Evolutionary conservation across 2,329 filamentous ascomycete genomes (phyloP).

Genomic region (Magnaporthiopsis incrustans): DNA sequence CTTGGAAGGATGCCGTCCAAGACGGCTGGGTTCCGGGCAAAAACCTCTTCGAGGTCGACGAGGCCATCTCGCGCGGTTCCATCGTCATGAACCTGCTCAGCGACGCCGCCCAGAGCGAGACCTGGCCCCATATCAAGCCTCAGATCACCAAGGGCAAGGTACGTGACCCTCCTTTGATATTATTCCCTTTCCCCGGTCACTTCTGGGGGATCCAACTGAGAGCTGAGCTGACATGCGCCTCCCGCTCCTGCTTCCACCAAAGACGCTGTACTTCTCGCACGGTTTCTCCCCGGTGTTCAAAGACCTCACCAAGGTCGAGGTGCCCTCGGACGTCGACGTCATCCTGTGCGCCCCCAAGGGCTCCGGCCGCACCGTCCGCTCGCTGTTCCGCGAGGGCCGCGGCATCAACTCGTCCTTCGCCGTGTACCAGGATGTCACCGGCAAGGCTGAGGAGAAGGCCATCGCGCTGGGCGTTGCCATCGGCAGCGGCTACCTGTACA

Average conservation of each 20-base stretch:
- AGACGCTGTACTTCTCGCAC: conserved; percentile 99
- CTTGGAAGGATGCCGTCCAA: conserved; percentile 94
- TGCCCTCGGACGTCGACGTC: conserved; percentile 92
- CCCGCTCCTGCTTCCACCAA: neutral
- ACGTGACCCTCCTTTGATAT: conserved; percentile 21
- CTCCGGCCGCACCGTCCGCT: conserved; percentile 95
- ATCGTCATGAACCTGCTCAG: conserved; percentile 99
- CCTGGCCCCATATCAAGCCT: conserved; percentile 97
- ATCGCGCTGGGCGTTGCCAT: conserved; percentile 94
- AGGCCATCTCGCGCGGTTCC: conserved; percentile 87
- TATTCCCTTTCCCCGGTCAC: neutral
- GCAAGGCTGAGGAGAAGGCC: conserved; percentile 97
- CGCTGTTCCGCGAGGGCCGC: conserved; percentile 97
- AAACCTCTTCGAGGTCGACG: conserved; percentile 98
- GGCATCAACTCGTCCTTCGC: conserved; percentile 99
- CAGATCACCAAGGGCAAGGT: conserved; percentile 98
- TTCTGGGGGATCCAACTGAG: neutral
- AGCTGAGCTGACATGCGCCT: neutral
- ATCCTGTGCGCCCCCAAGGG: conserved; percentile 99
- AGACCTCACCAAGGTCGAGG: conserved; percentile 97
- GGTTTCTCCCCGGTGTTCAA: conserved; percentile 99
- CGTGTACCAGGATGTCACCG: conserved; percentile 96
- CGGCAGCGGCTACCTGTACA: conserved; percentile 97
- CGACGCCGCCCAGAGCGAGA: conserved; percentile 97
- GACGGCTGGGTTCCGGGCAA: conserved; percentile 98